phyloP scores from a whole-genome alignment of 129 eudicot species.

The Heracleum sosnowskyi region DNA sequence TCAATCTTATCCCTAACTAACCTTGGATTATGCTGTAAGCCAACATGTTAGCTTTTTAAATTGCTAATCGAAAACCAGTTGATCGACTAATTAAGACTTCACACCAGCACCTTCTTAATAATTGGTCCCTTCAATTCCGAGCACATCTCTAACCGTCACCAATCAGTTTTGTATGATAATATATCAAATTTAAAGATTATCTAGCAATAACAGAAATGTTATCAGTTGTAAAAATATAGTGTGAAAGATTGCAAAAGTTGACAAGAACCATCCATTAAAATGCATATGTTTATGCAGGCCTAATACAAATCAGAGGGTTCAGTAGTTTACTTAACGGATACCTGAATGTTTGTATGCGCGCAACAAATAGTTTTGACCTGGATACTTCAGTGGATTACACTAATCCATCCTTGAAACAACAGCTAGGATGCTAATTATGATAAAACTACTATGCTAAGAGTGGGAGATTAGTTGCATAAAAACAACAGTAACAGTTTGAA shows the following conservation, averaged over 20 bases:
- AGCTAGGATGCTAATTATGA: slow-evolving; percentile 1
- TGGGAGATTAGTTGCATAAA: background rate
- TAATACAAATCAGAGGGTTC: no score
- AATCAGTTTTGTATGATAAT: background rate
- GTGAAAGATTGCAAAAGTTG: background rate
- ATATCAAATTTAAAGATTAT: background rate
- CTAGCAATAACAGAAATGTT: background rate
- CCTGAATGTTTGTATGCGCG: background rate
- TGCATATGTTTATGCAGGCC: no score
- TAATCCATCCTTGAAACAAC: slow-evolving; percentile 6
- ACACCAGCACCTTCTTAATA: background rate
- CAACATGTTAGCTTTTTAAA: background rate
- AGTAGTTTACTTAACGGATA: background rate
- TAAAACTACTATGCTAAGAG: slow-evolving; percentile 4
- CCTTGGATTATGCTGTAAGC: background rate
- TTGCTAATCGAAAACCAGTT: background rate
- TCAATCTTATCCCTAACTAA: background rate
- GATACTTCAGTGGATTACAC: slow-evolving; percentile 12
- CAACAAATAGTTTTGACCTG: background rate
- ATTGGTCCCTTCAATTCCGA: background rate
- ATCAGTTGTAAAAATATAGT: background rate
- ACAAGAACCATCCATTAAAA: no score
- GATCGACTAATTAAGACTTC: background rate
- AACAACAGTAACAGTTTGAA: background rate
- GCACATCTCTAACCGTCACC: slow-evolving; percentile 1